A percentile compares a stretch with the other conserved stretches of the same genome.
Evolutionary conservation across 2,329 filamentous ascomycete species (phyloP).

Genomic region (Paracamarosporium sp.): DNA sequence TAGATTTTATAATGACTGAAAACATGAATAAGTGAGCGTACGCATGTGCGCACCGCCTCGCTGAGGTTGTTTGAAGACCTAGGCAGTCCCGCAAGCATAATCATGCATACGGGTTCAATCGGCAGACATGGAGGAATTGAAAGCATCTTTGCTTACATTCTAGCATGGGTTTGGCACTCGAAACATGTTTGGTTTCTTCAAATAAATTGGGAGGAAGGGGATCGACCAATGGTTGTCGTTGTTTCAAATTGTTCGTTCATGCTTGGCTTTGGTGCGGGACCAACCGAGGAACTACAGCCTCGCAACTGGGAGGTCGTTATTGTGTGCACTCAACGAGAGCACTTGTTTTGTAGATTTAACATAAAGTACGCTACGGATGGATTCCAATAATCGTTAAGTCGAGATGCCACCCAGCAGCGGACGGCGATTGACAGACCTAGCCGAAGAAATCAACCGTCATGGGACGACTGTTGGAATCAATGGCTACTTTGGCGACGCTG

Average conservation of each 20-base stretch:
- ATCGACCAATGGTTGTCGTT: conserved; percentile 7
- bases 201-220: conserved; percentile 1
- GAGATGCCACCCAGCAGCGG: too few species aligned
- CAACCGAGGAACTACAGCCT: neutral
- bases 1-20: conserved; percentile 14
- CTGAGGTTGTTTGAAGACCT: conserved; percentile 19
- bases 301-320: neutral
- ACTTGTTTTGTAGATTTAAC: too few species aligned
- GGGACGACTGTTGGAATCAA: neutral
- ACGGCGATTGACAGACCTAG: too few species aligned
- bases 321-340: too few species aligned
- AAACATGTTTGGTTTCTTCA: conserved; percentile 40
- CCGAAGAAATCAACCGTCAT: neutral
- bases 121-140: neutral
- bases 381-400: too few species aligned
- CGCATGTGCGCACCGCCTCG: conserved; percentile 19
- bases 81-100: conserved; percentile 20
- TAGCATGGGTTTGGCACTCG: conserved; percentile 13
- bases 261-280: conserved; percentile 1
- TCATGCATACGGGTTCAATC: conserved; percentile 21
- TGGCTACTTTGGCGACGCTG: neutral
- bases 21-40: conserved; percentile 19
- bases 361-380: too few species aligned
- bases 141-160: neutral
- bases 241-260: conserved; percentile 16